Evolutionary conservation across 805 yeast genomes (phyloP), one percentile per base, ranked within the genome.

Genomic region (Lipomyces kockii): DNA sequence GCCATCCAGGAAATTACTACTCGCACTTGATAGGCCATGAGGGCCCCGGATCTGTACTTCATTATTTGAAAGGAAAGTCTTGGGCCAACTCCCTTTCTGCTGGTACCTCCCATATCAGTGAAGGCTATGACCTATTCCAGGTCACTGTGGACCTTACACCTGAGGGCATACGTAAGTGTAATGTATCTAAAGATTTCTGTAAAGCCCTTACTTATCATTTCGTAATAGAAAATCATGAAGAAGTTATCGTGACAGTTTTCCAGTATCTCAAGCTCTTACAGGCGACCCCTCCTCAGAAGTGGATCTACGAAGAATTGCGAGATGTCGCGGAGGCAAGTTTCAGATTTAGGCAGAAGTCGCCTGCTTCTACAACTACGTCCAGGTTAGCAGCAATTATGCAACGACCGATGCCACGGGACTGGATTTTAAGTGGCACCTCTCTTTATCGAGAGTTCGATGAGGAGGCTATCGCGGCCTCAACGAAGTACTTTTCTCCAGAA

Each of bases 11-110:
- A 6, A 85, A 83, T 64, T 90, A 92, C 78, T 84, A 81, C 71
- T 86, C 93, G 25, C 98, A 95, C 77, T 81, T 95, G 62, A 80
- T 94, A 59, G 98, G 98, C 53, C 98, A 94, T 78, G 99, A 94
- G 80, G 90, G 95, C 59, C 83, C 88, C 60, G 98, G 98, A 1
- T 92, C 97, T 1, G 77, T 94, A 22, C 81, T 92, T 46, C 85
- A 87, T 64, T 84, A 83, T 71, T 84, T 94, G 71, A 94, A 92
- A 78, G 76, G 80, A 43, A 80, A 84, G 70, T 90, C 93, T 14
- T 90, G 93, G 92, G 97, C 94, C 6, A 89, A 86, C 72, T 88
- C 85, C 20, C 82, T 94, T 62, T 86, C 92, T 49, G 87, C 92
- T 43, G 97, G 97, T 8, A 83, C 86, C 53, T 73, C 75, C 60